Evolutionary conservation across 371 early-diverging fungal species (phyloP), one percentile per base, ranked within the genome.

Genomic region (Apophysomyces variabilis): DNA sequence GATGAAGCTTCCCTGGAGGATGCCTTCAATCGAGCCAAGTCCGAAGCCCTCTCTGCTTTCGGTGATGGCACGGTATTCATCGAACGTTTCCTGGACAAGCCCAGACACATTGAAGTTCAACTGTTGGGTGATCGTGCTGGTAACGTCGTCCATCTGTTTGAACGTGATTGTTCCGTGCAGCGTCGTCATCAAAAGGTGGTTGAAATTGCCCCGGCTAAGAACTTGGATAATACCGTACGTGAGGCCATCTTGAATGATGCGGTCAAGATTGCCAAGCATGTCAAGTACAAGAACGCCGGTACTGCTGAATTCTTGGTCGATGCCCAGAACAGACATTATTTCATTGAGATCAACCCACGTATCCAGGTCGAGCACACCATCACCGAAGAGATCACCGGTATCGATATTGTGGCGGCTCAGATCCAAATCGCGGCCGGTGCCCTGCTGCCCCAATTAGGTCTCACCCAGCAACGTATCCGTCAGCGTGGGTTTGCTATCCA

Each of bases 81-180:
- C 56, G 97, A 97, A 77, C 90, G 97, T 41, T 94, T 96, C 76
- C 77, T 99, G 38, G 93, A 95, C 70, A 86, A 87, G 62, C 96
- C 98, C 32, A 86, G 94, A 68, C 99, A 99, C 77, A 96, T 99
- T 66, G 99, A 99, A 84, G 95, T 98, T n/a, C 96, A 96, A 81
- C 69, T 96, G 5, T 80, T 96, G 58, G 97, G 94, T 54, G 99
- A 99, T 78, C 86, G 86, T 50, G 82, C 86, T 14, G 98, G 95
- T 57, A 94, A 94, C 73, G 92, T 94, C 11, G 85, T 96, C 44
- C 95, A 95, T 70, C 77, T 96, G 59, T 95, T 85, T 73, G 97
- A 95, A 76, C 89, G 99, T 70, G 99, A 99, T 83, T 99, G 99
- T 78, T 96, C 97, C 1, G 93, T 98, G 38, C 99, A 99, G 84